Evolutionary conservation across 2,329 filamentous ascomycete genomes (phyloP), one percentile per base, ranked within the genome.

Genomic region (Nannizzia gypsea): DNA sequence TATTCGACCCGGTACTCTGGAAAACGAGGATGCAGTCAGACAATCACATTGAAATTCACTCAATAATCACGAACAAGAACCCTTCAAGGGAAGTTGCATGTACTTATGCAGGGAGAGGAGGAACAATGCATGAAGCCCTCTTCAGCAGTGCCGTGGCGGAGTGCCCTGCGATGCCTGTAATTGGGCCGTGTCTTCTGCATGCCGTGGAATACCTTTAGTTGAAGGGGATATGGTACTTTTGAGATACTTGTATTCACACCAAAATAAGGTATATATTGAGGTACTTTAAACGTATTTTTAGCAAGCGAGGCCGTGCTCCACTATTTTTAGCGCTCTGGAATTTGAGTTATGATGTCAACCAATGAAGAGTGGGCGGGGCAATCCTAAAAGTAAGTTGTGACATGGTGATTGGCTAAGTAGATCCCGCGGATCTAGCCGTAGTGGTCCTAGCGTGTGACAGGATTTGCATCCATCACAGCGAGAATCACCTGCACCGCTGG

Each of bases 391-490:
- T 5, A 24, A 9, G 22, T 9, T 38, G 2, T 3, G 9, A 11
- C 20, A 26, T 2, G 20, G 0, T 56, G n/a, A 38, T 56, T 56
- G 54, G 54, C 36, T 38, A n/a, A 13, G 17, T 38, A n/a, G 54
- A 28, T 38, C 17, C 28, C 28, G 36, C 5, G n/a, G 31, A 20
- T 9, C 54, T 56, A 58, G 36, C 56, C 40, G 36, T 9, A 58
- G 2, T 44, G n/a, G 56, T 36, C 26, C 22, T 58, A 58, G 56
- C 40, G 56, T 31, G 56, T 58, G 56, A 58, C 24, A 6, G n/a
- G 20, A 20, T n/a, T 24, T 36, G 31, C 31, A 31, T 44, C 36
- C 36, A 31, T 40, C 56, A 36, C 26, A 17, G 24, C 36, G 15
- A 28, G 15, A 40, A 40, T 44, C 56, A 57, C 56, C 31, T 46